Conservation (phyloP, 768 basidiomycete genomes). For the Tricholoma terreum region DNA sequence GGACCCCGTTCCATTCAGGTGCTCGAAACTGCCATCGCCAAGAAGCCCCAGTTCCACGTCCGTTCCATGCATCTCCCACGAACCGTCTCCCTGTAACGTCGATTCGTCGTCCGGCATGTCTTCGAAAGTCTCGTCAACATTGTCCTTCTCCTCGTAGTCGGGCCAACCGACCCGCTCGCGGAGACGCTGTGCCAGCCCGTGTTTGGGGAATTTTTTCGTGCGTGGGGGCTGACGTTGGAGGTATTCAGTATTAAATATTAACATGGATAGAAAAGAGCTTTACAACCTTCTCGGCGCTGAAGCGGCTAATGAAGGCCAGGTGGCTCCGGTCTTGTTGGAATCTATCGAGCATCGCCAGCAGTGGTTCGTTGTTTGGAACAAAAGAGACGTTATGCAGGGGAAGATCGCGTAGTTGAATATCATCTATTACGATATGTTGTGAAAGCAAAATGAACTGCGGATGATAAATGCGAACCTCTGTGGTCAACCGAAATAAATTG, state of each 20-base stretch:
- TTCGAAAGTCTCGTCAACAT: conserved; percentile 41
- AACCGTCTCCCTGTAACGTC: conserved; percentile 23
- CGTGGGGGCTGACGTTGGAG: no score
- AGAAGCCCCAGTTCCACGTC: conserved; percentile 17
- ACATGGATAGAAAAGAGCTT: no score
- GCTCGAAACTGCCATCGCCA: conserved; percentile 5
- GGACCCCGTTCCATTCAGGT: not conserved
- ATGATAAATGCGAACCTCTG: conserved; percentile 44
- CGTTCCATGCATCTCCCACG: conserved; percentile 16
- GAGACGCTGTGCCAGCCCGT: conserved; percentile 73
- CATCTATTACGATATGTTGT: conserved; percentile 44
- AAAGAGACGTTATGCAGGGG: conserved; percentile 85
- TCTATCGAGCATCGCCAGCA: conserved; percentile 80
- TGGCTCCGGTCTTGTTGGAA: conserved; percentile 91
- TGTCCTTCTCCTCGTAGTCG: no score
- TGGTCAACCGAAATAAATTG: conserved; percentile 88
- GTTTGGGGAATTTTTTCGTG: no score
- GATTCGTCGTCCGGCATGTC: conserved; percentile 24
- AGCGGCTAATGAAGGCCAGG: conserved; percentile 85
- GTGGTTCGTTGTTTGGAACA: conserved; percentile 81
- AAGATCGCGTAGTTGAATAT: conserved; percentile 75
- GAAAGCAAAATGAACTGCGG: not conserved
- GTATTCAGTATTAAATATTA: no score
- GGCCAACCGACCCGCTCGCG: conserved; percentile 72
- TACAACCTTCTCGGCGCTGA: conserved; percentile 58